These are phyloP conservation scores for Beauveria caledonica DNA, from an alignment of 2,329 filamentous ascomycete species.

Conservation along the genomic window DNA sequence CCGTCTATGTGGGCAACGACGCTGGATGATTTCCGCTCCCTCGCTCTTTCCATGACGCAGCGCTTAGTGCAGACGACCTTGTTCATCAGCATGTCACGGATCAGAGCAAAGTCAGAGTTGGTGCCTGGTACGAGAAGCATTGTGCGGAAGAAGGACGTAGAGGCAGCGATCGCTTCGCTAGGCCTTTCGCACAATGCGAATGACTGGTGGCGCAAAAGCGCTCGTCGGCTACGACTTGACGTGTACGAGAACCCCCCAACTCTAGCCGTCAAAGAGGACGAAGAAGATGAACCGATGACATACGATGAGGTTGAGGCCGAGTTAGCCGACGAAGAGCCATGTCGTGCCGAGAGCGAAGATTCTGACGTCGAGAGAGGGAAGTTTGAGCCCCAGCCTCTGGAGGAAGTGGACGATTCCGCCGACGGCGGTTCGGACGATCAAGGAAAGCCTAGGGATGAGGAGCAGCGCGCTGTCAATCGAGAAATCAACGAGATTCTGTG, in stretches of 20 bases:
- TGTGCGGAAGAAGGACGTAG: slow-evolving; percentile 38
- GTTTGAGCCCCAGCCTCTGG: not conserved
- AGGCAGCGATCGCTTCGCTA: slow-evolving; percentile 40
- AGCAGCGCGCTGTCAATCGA: slow-evolving; percentile 22
- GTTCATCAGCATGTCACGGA: slow-evolving; percentile 61
- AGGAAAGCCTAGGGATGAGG: slow-evolving; percentile 16
- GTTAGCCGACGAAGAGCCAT: slow-evolving; percentile 20
- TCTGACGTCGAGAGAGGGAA: not conserved
- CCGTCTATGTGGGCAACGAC: slow-evolving; percentile 69
- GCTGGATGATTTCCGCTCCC: slow-evolving; percentile 64
- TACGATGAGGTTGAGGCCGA: slow-evolving; percentile 37
- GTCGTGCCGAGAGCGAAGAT: not conserved
- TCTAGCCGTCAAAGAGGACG: slow-evolving; percentile 17
- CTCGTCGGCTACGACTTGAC: slow-evolving; percentile 41
- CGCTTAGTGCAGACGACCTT: slow-evolving; percentile 62
- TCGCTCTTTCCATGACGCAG: slow-evolving; percentile 60
- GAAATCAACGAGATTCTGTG: slow-evolving; percentile 36
- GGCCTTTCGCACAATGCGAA: slow-evolving; percentile 30
- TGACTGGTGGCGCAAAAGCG: slow-evolving; percentile 39
- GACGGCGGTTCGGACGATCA: slow-evolving; percentile 12
- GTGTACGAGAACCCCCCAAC: slow-evolving; percentile 32
- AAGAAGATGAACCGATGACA: slow-evolving; percentile 26
- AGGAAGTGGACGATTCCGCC: not conserved
- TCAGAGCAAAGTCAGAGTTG: slow-evolving; percentile 41
- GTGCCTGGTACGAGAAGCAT: slow-evolving; percentile 21